These are phyloP conservation scores for Chara braunii DNA, from an alignment of 139 green algal species.

Conservation along the genomic window DNA sequence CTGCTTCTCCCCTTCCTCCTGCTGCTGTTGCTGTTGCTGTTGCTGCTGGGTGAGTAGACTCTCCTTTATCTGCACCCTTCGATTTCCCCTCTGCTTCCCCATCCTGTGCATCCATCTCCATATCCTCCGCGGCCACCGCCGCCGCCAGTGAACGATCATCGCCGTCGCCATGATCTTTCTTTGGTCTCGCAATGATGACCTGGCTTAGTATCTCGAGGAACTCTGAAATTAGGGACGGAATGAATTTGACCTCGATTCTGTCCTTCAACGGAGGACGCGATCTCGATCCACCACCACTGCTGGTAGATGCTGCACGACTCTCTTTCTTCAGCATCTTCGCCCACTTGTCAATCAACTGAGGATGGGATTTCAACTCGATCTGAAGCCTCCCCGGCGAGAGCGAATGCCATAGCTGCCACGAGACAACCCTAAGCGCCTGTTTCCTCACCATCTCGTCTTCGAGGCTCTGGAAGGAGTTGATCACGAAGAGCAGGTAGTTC, in stretches of 20 bases:
- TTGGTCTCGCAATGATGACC: too few species aligned
- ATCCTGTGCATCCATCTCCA: too few species aligned
- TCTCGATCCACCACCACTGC: too few species aligned
- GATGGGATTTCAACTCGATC: constrained; percentile 55
- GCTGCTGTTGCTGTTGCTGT: too few species aligned
- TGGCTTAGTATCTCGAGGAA: constrained; percentile 56
- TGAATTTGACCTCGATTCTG: constrained; percentile 63
- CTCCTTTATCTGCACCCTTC: too few species aligned
- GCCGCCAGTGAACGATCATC: too few species aligned
- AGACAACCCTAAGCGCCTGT: constrained; percentile 67
- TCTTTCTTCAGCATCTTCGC: constrained; percentile 71
- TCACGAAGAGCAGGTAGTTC: constrained; percentile 74
- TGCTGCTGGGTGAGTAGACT: too few species aligned
- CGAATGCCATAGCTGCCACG: constrained; percentile 75
- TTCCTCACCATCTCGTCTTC: constrained; percentile 74
- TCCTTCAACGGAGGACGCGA: constrained; percentile 46
- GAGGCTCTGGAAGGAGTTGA: constrained; percentile 73
- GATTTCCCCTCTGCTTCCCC: too few species aligned
- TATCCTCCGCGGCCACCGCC: too few species aligned
- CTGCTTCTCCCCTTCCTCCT: too few species aligned
- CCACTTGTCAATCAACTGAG: constrained; percentile 76
- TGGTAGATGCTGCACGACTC: constrained; percentile 60
- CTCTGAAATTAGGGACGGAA: constrained; percentile 63
- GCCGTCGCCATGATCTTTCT: too few species aligned
- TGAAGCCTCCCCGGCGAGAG: constrained; percentile 60